phyloP scores from a whole-genome alignment of 176 grass and related monocot genomes.

The Lolium perenne region DNA sequence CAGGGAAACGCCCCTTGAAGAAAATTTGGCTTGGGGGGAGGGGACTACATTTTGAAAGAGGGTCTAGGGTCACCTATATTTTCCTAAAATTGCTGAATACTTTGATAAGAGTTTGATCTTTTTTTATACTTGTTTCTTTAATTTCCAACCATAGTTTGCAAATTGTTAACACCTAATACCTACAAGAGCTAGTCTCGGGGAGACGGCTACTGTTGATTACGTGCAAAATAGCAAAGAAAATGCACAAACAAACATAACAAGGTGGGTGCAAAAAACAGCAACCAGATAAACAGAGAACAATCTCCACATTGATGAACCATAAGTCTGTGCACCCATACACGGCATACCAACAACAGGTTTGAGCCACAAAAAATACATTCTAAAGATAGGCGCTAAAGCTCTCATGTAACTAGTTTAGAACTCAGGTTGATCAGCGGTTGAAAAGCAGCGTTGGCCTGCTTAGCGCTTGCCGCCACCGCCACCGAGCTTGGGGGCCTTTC shows the following conservation, averaged over 20 bases:
- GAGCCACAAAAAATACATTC: background rate
- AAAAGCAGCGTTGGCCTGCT: background rate
- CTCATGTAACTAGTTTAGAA: background rate
- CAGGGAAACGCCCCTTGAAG: too few species aligned
- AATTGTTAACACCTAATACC: too few species aligned
- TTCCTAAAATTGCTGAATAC: too few species aligned
- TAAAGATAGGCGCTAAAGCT: background rate
- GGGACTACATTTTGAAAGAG: too few species aligned
- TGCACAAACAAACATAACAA: background rate
- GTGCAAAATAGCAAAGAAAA: too few species aligned
- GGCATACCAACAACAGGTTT: background rate
- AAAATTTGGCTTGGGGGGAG: too few species aligned
- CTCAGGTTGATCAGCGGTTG: background rate
- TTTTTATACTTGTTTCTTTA: too few species aligned
- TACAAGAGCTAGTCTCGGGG: too few species aligned
- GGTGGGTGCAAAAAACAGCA: background rate
- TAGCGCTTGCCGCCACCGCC: conserved; percentile 63
- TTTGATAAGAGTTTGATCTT: too few species aligned
- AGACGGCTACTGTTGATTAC: too few species aligned
- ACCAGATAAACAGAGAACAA: background rate
- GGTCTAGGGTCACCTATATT: too few species aligned
- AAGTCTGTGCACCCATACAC: background rate
- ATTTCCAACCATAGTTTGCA: too few species aligned
- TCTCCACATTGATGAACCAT: background rate
- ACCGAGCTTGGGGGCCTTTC: conserved; percentile 59